phyloP scores from a whole-genome alignment of 306 rosid genomes.

The Castanea sativa region DNA sequence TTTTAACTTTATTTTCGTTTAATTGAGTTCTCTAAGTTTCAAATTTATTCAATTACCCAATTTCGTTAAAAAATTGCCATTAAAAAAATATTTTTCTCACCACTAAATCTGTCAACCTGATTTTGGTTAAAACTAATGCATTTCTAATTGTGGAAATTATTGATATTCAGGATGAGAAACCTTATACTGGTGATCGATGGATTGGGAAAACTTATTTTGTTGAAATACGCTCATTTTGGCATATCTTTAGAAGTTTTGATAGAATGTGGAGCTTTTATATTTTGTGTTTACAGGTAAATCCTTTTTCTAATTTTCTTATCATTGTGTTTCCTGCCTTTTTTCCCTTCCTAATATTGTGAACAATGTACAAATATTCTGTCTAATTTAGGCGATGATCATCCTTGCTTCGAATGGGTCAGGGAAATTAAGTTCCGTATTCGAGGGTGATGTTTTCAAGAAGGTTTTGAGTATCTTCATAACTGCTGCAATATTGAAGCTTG shows the following conservation, averaged over 20 bases:
- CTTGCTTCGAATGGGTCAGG: conserved; percentile 87
- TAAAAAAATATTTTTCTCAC: not conserved
- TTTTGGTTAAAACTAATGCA: conserved; percentile 15
- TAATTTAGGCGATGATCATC: conserved; percentile 81
- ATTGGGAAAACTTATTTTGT: conserved; percentile 84
- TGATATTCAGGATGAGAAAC: conserved; percentile 49
- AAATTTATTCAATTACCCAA: too few relatives aligned
- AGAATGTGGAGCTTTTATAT: conserved; percentile 97
- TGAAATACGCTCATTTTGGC: conserved; percentile 92
- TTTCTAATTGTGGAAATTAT: conserved; percentile 13
- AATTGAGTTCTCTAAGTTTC: too few relatives aligned
- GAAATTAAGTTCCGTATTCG: conserved; percentile 53
- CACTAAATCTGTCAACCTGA: not conserved
- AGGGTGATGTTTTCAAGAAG: conserved; percentile 76
- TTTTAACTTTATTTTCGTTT: too few relatives aligned
- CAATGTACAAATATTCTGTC: conserved; percentile 28
- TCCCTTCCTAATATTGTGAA: conserved; percentile 21
- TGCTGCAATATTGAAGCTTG: conserved; percentile 93
- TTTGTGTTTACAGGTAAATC: conserved; percentile 76
- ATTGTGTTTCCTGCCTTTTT: conserved; percentile 13
- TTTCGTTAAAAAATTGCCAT: too few relatives aligned
- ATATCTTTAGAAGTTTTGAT: conserved; percentile 90
- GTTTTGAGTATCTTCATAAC: conserved; percentile 91
- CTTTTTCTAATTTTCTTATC: conserved; percentile 13
- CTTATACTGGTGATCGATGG: conserved; percentile 42